Percentiles rank a stretch among this genome's conserved stretches.
Conservation (phyloP, 176 grass and related monocot species). For the Neostapfia colusana region DNA sequence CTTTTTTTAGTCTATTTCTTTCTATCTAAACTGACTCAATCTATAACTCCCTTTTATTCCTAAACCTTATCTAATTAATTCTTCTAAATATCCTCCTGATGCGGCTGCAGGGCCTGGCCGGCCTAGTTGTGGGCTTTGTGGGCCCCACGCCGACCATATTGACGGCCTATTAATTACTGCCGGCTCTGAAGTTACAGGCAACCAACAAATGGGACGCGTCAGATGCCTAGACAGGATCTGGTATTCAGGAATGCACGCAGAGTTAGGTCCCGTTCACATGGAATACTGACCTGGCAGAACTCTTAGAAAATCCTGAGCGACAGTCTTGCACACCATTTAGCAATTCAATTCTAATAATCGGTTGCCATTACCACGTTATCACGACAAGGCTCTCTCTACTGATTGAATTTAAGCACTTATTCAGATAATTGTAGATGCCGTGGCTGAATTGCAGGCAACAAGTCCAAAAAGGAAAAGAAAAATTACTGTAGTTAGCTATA, state of each 20-base stretch:
- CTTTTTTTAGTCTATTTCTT: too few species aligned
- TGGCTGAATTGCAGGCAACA: background rate
- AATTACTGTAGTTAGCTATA: background rate
- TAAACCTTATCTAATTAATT: too few species aligned
- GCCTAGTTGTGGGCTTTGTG: too few species aligned
- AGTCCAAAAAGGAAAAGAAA: background rate
- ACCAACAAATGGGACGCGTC: background rate
- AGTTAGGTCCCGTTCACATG: background rate
- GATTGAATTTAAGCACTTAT: background rate
- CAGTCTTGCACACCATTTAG: background rate
- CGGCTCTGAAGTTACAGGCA: background rate
- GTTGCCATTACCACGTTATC: background rate
- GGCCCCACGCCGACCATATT: too few species aligned
- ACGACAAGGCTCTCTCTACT: background rate
- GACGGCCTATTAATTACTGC: background rate
- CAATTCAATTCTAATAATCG: constrained; percentile 3
- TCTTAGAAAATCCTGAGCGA: background rate
- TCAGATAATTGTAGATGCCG: constrained; percentile 1
- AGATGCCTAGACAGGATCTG: background rate
- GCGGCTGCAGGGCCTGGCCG: too few species aligned
- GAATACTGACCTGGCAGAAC: background rate
- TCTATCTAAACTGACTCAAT: too few species aligned
- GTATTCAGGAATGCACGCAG: background rate
- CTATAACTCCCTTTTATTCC: too few species aligned
- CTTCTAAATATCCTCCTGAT: too few species aligned